These are phyloP conservation scores for Infundibulicybe gibba DNA, from an alignment of 768 basidiomycete genomes.

Conservation along the genomic window DNA sequence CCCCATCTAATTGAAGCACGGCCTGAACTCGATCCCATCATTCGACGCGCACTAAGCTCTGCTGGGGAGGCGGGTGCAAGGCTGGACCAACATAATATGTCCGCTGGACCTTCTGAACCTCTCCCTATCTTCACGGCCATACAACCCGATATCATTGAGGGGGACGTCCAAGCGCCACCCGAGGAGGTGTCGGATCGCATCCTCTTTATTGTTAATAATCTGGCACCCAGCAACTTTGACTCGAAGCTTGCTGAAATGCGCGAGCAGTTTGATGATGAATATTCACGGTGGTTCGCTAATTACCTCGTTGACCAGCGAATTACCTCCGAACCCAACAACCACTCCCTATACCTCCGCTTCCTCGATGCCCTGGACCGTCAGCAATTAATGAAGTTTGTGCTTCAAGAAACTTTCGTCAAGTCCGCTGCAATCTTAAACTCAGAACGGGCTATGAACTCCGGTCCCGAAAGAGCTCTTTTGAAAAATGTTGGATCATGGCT, in stretches of 20 bases:
- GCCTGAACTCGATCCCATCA: slow-evolving; percentile 71
- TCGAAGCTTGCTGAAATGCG: slow-evolving; percentile 84
- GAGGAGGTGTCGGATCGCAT: slow-evolving; percentile 92
- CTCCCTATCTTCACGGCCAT: slow-evolving; percentile 74
- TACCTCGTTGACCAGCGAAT: slow-evolving; percentile 96
- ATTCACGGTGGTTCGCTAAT: slow-evolving; percentile 95
- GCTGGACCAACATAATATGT: slow-evolving; percentile 37
- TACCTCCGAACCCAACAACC: slow-evolving; percentile 96
- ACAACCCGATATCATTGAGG: slow-evolving; percentile 63
- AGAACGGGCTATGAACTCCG: slow-evolving; percentile 83
- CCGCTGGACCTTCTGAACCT: slow-evolving; percentile 31
- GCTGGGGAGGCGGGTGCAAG: slow-evolving; percentile 12
- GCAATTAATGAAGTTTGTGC: slow-evolving; percentile 65
- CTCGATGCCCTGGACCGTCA: slow-evolving; percentile 78
- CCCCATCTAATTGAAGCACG: slow-evolving; percentile 83
- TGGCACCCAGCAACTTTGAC: slow-evolving; percentile 93
- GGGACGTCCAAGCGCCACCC: slow-evolving; percentile 63
- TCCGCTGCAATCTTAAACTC: slow-evolving; percentile 85
- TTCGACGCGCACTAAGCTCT: slow-evolving; percentile 67
- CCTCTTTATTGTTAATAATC: slow-evolving; percentile 96
- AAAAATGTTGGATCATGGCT: slow-evolving; percentile 98
- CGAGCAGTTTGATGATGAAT: slow-evolving; percentile 75
- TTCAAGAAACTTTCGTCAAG: slow-evolving; percentile 94
- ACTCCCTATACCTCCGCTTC: slow-evolving; percentile 91
- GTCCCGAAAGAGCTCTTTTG: slow-evolving; percentile 78